Percentiles rank a stretch among this genome's conserved stretches.
Conservation (phyloP, 805 yeast species). For the Torulaspora indica region DNA sequence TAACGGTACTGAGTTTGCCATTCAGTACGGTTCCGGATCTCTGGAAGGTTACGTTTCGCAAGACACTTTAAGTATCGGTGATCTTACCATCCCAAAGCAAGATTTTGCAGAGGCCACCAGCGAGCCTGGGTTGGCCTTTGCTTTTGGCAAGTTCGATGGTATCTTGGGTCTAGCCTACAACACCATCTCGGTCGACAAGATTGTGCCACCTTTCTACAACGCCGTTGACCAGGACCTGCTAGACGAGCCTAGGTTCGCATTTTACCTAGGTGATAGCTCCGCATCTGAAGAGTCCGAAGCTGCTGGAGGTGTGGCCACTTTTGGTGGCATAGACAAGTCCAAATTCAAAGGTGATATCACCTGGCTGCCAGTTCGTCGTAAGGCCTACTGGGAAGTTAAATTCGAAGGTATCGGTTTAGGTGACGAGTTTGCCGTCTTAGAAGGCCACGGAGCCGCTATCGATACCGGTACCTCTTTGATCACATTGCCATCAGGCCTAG, state of each 20-base stretch:
- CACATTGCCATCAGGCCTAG: constrained; percentile 90
- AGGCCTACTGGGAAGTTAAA: constrained; percentile 99
- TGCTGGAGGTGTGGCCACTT: constrained; percentile 87
- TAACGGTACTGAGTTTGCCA: constrained; percentile 81
- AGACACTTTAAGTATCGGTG: constrained; percentile 74
- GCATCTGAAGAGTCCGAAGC: constrained; percentile 50
- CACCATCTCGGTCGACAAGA: constrained; percentile 79
- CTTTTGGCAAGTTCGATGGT: constrained; percentile 98
- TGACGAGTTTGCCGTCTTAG: constrained; percentile 80
- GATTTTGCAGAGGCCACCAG: constrained; percentile 96
- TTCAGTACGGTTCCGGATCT: constrained; percentile 90
- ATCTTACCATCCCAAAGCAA: constrained; percentile 74
- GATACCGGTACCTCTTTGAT: constrained; percentile 98
- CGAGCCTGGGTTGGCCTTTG: constrained; percentile 97
- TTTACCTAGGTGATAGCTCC: constrained; percentile 83
- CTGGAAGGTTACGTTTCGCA: constrained; percentile 89
- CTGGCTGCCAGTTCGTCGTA: constrained; percentile 97
- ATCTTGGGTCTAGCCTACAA: constrained; percentile 92
- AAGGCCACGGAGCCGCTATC: constrained; percentile 89
- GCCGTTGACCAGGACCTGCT: constrained; percentile 78
- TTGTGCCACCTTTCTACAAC: constrained; percentile 91
- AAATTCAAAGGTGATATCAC: constrained; percentile 79
- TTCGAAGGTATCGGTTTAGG: constrained; percentile 90
- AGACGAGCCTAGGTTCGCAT: constrained; percentile 81
- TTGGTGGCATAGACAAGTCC: constrained; percentile 86